Percentiles rank a stretch among this genome's conserved stretches.
These are phyloP conservation scores for Collybia sordida DNA, from an alignment of 768 basidiomycete genomes.

Conservation along the genomic window DNA sequence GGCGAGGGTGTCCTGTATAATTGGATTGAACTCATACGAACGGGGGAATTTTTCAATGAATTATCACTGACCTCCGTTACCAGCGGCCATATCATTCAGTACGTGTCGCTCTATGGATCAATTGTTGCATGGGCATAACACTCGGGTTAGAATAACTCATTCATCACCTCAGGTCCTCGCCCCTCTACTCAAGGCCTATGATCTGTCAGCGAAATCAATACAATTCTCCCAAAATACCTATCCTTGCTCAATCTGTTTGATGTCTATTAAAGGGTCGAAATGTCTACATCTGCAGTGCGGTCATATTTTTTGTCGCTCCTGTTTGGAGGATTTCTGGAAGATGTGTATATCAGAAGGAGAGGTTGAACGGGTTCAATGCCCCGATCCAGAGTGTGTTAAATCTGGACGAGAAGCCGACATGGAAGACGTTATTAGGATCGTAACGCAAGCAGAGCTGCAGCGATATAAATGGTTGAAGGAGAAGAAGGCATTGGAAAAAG, in stretches of 20 bases:
- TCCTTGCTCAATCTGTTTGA: constrained; percentile 76
- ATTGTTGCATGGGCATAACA: no score
- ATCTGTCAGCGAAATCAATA: constrained; percentile 42
- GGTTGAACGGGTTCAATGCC: constrained; percentile 74
- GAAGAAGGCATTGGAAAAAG: constrained; percentile 72
- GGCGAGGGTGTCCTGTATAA: constrained; percentile 63
- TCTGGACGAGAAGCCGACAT: constrained; percentile 54
- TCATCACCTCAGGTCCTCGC: constrained; percentile 54
- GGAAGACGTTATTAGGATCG: constrained; percentile 72
- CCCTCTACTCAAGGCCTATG: constrained; percentile 46
- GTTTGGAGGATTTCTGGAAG: constrained; percentile 80
- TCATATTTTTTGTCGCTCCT: constrained; percentile 84
- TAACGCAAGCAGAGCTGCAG: constrained; percentile 59
- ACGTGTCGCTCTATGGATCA: constrained; percentile 15
- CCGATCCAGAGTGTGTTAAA: constrained; percentile 80
- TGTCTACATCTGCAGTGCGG: constrained; percentile 70
- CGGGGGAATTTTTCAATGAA: constrained; percentile 58
- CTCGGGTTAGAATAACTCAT: constrained; percentile 47
- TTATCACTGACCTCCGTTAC: constrained; percentile 34
- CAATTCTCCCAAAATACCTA: constrained; percentile 67
- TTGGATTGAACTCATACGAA: constrained; percentile 73
- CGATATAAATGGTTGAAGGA: constrained; percentile 81
- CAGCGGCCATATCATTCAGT: constrained; percentile 37
- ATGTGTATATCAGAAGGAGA: constrained; percentile 81
- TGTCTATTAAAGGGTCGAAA: constrained; percentile 68